Percentiles rank a stretch among this genome's conserved stretches.
Evolutionary conservation across 345 rosid species (phyloP).

Genomic region (Acer yangbiense): DNA sequence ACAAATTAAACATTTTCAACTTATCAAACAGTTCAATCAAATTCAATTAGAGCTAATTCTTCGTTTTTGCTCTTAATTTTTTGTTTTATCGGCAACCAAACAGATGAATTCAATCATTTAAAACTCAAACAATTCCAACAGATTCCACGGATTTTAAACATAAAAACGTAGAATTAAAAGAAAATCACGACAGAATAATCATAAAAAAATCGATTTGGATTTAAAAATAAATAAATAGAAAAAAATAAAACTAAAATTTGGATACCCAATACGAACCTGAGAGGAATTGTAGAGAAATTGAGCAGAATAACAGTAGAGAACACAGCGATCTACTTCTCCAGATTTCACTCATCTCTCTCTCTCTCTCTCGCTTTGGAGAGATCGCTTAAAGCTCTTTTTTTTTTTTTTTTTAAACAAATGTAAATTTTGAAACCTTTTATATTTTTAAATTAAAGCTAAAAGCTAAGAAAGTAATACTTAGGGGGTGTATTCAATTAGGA

Average conservation of each 20-base stretch:
- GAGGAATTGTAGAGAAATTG: constrained; percentile 47
- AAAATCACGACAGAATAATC: neutral
- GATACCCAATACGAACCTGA: constrained; percentile 50
- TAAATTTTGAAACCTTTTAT: no score
- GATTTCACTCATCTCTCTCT: constrained; percentile 34
- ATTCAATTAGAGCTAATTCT: neutral
- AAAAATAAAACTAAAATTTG: neutral
- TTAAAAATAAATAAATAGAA: neutral
- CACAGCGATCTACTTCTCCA: constrained; percentile 36
- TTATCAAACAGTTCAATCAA: constrained; percentile 5
- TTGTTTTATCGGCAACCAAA: neutral
- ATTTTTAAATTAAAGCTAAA: no score
- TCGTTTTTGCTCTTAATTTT: neutral
- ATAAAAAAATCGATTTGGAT: neutral
- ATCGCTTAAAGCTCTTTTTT: constrained; percentile 12
- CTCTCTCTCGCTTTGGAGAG: constrained; percentile 17
- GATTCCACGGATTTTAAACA: neutral
- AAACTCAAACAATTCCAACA: neutral
- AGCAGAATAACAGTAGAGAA: constrained; percentile 36
- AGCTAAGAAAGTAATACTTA: no score
- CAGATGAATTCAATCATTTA: neutral
- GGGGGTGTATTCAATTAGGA: no score
- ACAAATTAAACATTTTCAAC: neutral
- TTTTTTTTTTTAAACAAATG: neutral
- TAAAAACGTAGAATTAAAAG: neutral